These are phyloP conservation scores for Cyclotella kingstonii DNA, from an alignment of 108 stramenopile genomes.

Conservation along the genomic window DNA sequence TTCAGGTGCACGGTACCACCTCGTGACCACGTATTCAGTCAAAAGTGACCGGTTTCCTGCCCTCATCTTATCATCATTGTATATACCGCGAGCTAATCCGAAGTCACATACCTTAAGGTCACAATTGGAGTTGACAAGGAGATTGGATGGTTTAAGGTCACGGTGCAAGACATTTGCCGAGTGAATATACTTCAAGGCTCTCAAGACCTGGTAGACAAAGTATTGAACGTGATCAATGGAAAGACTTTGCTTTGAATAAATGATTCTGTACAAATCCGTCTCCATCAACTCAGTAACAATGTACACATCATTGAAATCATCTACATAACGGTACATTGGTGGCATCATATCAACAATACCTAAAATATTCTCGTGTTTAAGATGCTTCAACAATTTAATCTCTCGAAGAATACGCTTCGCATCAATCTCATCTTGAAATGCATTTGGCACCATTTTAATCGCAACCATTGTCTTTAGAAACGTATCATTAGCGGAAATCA, in stretches of 20 bases:
- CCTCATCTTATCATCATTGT: conserved; percentile 43
- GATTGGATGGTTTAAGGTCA: conserved; percentile 97
- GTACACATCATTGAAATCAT: conserved; percentile 97
- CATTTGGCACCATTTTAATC: conserved; percentile 97
- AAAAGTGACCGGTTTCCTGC: conserved; percentile 73
- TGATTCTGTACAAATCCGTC: conserved; percentile 98
- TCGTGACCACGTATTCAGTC: conserved; percentile 95
- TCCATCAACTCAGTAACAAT: conserved; percentile 98
- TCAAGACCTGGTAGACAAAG: conserved; percentile 95
- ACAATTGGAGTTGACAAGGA: conserved; percentile 98
- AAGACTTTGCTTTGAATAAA: conserved; percentile 96
- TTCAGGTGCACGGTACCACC: conserved; percentile 99
- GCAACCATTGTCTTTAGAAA: conserved; percentile 77
- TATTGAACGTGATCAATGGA: conserved; percentile 97
- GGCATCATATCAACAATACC: conserved; percentile 87
- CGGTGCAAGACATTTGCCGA: conserved; percentile 98
- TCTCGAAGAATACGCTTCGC: conserved; percentile 99
- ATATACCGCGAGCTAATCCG: conserved; percentile 93
- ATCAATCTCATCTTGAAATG: conserved; percentile 98
- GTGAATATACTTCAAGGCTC: conserved; percentile 98
- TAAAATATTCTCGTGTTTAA: conserved; percentile 92
- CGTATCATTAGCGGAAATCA: conserved; percentile 85
- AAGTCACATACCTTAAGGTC: conserved; percentile 99
- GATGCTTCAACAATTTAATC: conserved; percentile 93
- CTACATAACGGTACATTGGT: conserved; percentile 74